These are phyloP conservation scores for Diaporthe citriasiana DNA, from an alignment of 2,329 filamentous ascomycete genomes.

Conservation along the genomic window DNA sequence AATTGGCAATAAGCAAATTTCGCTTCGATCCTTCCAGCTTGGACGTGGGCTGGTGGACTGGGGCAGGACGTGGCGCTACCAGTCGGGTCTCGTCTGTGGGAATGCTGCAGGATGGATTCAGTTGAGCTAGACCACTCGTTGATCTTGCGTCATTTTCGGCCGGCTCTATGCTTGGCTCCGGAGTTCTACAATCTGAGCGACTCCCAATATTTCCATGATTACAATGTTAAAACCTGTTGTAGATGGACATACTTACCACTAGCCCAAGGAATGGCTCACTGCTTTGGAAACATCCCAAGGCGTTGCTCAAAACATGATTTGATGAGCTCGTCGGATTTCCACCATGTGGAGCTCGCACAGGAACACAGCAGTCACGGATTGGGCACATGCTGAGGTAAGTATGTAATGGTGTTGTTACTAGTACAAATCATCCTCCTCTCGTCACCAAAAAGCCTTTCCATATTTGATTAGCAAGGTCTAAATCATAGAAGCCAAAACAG, in stretches of 20 bases:
- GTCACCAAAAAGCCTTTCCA: background rate
- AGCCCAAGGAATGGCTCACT: background rate
- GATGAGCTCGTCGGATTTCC: background rate
- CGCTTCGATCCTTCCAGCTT: background rate
- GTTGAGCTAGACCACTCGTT: conserved; percentile 13
- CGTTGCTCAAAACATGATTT: too few species aligned
- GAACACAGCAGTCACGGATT: background rate
- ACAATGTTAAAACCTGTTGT: background rate
- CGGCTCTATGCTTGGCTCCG: conserved; percentile 15
- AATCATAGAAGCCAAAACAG: conserved; percentile 2
- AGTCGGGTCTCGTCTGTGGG: background rate
- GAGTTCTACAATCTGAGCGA: background rate
- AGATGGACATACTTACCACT: background rate
- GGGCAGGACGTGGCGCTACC: background rate
- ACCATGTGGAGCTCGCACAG: background rate
- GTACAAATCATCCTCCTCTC: background rate
- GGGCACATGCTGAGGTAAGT: background rate
- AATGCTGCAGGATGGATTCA: background rate
- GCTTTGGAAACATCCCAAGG: background rate
- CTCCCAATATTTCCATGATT: background rate
- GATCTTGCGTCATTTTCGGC: conserved; percentile 29
- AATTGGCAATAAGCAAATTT: background rate
- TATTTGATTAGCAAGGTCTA: conserved; percentile 3
- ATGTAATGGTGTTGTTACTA: conserved; percentile 20
- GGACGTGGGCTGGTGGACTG: background rate